Evolutionary conservation across 1,284 basidiomycete species (phyloP), one percentile per base, ranked within the genome.

Genomic region (Leccinum angustisporum): DNA sequence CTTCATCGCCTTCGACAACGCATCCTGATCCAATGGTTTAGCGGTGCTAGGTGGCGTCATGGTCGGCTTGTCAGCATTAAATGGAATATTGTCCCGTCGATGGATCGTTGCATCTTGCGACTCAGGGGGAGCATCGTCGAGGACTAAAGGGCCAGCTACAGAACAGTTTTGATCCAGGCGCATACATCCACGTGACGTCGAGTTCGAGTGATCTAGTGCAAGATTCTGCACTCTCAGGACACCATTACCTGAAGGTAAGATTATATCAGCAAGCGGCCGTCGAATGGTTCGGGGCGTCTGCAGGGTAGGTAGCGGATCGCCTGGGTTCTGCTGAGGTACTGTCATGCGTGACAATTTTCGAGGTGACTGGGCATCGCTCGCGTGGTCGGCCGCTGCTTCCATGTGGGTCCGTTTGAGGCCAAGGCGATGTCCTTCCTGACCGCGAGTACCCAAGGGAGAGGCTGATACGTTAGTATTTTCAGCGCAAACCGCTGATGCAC

Each of bases 211-310:
- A 18, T 38, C 33, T 31, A 11, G 13, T 21, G 30, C 7, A 10
- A 6, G 31, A 11, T 52, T n/a, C 21, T 30, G 56, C 16, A n/a
- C 2, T 30, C 27, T 11, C 4, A 52, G 18, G 4, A 30, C 30
- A 38, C 58, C 50, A 25, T 11, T 54, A 2, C 31, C 18, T 25
- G 58, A 43, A 40, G 61, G 38, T 5, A 65, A 40, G 8, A 53
- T 56, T 16, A 72, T 48, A 50, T 69, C 70, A 25, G 54, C 40
- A 34, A 70, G 65, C 1, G 70, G 70, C 8, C 52, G 70, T 61
- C 68, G 60, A n/a, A 58, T 60, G 5, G 67, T 70, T 58, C 18
- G 60, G 0, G 64, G 64, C n/a, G 65, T 65, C 31, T 30, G 61
- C 27, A 54, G 34, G 13, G 51, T n/a, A 25, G 30, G 30, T 2